phyloP scores from a whole-genome alignment of 306 rosid genomes.

The Canavalia ensiformis region DNA sequence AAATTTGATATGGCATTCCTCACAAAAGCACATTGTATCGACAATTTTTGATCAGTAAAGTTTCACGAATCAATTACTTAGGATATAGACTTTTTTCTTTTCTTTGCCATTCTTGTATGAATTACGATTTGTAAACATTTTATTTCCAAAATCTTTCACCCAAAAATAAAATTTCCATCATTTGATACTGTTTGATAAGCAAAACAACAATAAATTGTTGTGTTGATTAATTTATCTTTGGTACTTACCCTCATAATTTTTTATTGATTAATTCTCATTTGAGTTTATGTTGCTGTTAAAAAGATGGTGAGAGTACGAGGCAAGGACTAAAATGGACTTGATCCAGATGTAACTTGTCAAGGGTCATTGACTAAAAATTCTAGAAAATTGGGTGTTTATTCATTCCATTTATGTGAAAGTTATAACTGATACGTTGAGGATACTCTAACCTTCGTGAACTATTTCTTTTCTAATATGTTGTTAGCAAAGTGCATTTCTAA shows the following conservation, averaged over 20 bases:
- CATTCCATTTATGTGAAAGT: slow-evolving; percentile 34
- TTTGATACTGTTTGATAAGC: neutral
- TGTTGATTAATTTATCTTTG: slow-evolving; percentile 17
- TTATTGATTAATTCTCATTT: slow-evolving; percentile 38
- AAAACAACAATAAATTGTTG: slow-evolving; percentile 13
- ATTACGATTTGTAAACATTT: slow-evolving; percentile 72
- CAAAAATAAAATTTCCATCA: slow-evolving; percentile 26
- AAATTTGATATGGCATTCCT: slow-evolving; percentile 89
- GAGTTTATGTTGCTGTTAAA: slow-evolving; percentile 30
- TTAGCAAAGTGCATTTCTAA: slow-evolving; percentile 22
- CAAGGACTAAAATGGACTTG: slow-evolving; percentile 34
- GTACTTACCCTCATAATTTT: neutral
- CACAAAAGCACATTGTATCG: slow-evolving; percentile 88
- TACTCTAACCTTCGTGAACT: neutral
- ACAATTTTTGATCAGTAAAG: slow-evolving; percentile 95
- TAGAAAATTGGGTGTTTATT: slow-evolving; percentile 8
- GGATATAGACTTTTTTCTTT: slow-evolving; percentile 93
- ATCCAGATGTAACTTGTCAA: slow-evolving; percentile 19
- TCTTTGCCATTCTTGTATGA: slow-evolving; percentile 99
- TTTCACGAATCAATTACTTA: slow-evolving; percentile 83
- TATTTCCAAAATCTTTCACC: slow-evolving; percentile 20
- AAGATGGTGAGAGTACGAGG: slow-evolving; percentile 48
- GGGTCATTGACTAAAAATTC: neutral
- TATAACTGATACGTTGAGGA: slow-evolving; percentile 23
- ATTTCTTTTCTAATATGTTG: slow-evolving; percentile 24